Evolutionary conservation across 306 rosid genomes (phyloP).

Genomic region (Rubus parviflorus): DNA sequence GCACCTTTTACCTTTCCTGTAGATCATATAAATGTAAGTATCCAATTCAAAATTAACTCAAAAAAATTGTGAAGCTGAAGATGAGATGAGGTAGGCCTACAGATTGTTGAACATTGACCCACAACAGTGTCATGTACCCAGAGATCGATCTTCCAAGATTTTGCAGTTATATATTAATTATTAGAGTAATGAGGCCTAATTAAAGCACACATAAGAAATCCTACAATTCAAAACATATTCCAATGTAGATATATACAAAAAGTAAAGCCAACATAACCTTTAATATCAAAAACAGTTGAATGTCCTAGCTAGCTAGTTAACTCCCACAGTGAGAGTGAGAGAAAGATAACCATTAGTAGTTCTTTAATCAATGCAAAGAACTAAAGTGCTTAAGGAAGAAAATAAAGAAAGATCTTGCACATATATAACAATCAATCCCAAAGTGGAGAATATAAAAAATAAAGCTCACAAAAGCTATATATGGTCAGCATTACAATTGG

Average conservation of each 20-base stretch:
- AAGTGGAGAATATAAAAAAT: slow-evolving; percentile 26
- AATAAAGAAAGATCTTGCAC: slow-evolving; percentile 19
- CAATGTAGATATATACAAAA: neutral
- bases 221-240: neutral
- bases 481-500: slow-evolving; percentile 3
- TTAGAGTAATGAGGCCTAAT: neutral
- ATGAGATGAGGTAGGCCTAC: neutral
- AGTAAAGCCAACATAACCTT: slow-evolving; percentile 8
- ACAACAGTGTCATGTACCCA: neutral
- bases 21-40: slow-evolving; percentile 16
- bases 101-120: slow-evolving; percentile 7
- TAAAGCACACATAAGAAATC: neutral
- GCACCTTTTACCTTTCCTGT: slow-evolving; percentile 62
- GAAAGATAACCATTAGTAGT: slow-evolving; percentile 16
- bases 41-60: neutral
- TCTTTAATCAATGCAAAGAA: slow-evolving; percentile 14
- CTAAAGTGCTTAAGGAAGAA: slow-evolving; percentile 17
- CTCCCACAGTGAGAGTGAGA: slow-evolving; percentile 20
- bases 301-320: neutral
- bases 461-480: slow-evolving; percentile 14
- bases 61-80: neutral
- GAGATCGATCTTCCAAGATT: neutral
- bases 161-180: neutral
- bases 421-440: slow-evolving; percentile 44
- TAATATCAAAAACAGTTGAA: slow-evolving; percentile 8